These are phyloP conservation scores for Biancaea sappan DNA, from an alignment of 306 rosid genomes.

Conservation along the genomic window DNA sequence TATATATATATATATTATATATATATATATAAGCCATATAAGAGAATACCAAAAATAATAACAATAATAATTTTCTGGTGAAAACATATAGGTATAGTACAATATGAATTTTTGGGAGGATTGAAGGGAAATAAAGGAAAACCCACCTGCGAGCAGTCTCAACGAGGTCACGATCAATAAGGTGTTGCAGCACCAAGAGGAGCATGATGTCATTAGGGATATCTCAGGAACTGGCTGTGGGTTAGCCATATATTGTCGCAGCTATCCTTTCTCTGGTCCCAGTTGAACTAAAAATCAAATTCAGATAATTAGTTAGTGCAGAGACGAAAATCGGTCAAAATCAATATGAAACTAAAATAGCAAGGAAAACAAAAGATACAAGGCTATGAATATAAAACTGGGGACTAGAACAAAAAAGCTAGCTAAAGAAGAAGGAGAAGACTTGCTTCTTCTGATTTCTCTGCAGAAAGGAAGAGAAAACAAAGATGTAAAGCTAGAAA, in stretches of 20 bases:
- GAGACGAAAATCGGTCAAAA: too few species aligned
- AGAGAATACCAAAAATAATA: not conserved
- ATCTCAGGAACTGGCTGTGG: not conserved
- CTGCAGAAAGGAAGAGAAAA: not conserved
- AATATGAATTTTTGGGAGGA: too few species aligned
- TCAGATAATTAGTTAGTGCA: not conserved
- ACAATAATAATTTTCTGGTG: too few species aligned
- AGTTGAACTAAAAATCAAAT: not conserved
- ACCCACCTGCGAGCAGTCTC: slow-evolving; percentile 30
- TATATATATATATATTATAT: not conserved
- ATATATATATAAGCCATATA: too few species aligned
- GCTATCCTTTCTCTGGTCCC: not conserved
- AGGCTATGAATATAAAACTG: not conserved
- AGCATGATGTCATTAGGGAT: slow-evolving; percentile 4
- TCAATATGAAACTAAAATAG: not conserved
- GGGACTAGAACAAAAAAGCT: not conserved
- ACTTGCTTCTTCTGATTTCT: too few species aligned
- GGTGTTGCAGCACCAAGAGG: not conserved
- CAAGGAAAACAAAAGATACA: not conserved
- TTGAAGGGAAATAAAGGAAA: not conserved
- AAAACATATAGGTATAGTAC: too few species aligned
- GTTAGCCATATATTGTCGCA: not conserved
- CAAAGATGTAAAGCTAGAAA: not conserved
- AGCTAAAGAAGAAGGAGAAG: not conserved
- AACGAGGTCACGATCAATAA: not conserved